Evolutionary conservation across 495 filamentous ascomycete species (phyloP), one percentile per base, ranked within the genome.

Genomic region (Acidomyces sp.): DNA sequence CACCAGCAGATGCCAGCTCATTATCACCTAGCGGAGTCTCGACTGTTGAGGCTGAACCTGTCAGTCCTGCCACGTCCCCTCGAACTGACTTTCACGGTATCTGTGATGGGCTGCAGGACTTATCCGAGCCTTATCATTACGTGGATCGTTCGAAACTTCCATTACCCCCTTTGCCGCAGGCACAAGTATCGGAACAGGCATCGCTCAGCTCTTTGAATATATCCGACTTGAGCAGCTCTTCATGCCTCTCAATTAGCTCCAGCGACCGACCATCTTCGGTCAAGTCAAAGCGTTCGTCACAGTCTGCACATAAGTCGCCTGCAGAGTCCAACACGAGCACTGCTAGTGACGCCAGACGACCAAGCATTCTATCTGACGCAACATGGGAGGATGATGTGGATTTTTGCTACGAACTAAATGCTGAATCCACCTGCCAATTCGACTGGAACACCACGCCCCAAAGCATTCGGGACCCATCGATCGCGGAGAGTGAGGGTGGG

Each of bases 301-400:
- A 17, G 19, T 49, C 41, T 2, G 10, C 20, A 2, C 17, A 19
- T 11, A 33, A 35, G 19, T 49, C 46, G 10, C 35, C 17, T 9
- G 5, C 42, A 1, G 22, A 24, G 1, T 45, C 47, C 6, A 32
- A n/a, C 15, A 13, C 34, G 3, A 6, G 11, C 11, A 15, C 15
- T 1, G 13, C 28, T 13, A 40, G 17, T 15, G 33, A 39, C 35
- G 56, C 56, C 56, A 23, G 55, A 53, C 3, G 21, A 4, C 15
- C 37, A 54, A 66, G 12, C 45, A 55, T 57, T 6, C 43, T 54
- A 4, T 55, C 70, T 19, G 72, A 76, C 26, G 71, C 76, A 31
- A 78, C 69, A 16, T 96, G 88, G 88, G 88, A 96, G 52, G 83
- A 86, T 30, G 85, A 87, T 50, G 88, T 96, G 50, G 87, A 94